These are phyloP conservation scores for Pseudogymnoascus sp. DNA, from an alignment of 2,329 filamentous ascomycete genomes.

Conservation along the genomic window DNA sequence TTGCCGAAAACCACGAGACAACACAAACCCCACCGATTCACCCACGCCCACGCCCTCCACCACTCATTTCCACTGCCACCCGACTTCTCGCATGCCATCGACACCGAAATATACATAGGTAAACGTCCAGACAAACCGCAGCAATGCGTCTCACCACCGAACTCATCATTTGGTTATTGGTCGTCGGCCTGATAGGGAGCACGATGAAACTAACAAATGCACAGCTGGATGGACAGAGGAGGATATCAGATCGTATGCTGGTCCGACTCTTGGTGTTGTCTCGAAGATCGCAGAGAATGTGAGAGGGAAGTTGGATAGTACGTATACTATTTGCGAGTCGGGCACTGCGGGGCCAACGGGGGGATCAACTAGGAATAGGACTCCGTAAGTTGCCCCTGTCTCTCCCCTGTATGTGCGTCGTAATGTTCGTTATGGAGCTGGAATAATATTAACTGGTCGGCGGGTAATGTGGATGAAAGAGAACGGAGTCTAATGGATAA, in stretches of 20 bases:
- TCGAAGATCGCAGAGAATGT: slow-evolving; percentile 48
- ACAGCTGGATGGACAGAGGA: slow-evolving; percentile 52
- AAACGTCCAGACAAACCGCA: slow-evolving; percentile 19
- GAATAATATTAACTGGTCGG: neutral
- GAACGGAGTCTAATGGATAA: neutral
- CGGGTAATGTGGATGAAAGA: neutral
- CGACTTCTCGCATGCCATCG: neutral
- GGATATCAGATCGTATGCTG: slow-evolving; percentile 45
- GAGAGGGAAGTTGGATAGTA: slow-evolving; percentile 45
- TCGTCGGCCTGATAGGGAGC: neutral
- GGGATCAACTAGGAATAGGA: slow-evolving; percentile 48
- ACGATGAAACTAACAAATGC: neutral
- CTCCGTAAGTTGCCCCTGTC: slow-evolving; percentile 35
- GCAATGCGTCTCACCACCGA: slow-evolving; percentile 92
- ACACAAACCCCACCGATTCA: neutral
- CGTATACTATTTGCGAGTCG: slow-evolving; percentile 52
- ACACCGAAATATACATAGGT: slow-evolving; percentile 5
- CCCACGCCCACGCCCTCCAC: neutral
- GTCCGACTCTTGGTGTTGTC: slow-evolving; percentile 53
- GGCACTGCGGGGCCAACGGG: slow-evolving; percentile 59
- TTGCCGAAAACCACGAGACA: slow-evolving; percentile 10
- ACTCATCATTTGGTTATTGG: slow-evolving; percentile 50
- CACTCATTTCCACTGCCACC: neutral
- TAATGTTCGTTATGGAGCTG: neutral
- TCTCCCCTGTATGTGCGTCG: neutral